Evolutionary conservation across 805 yeast genomes (phyloP).

Genomic region (Starmerella lactis-condensi): DNA sequence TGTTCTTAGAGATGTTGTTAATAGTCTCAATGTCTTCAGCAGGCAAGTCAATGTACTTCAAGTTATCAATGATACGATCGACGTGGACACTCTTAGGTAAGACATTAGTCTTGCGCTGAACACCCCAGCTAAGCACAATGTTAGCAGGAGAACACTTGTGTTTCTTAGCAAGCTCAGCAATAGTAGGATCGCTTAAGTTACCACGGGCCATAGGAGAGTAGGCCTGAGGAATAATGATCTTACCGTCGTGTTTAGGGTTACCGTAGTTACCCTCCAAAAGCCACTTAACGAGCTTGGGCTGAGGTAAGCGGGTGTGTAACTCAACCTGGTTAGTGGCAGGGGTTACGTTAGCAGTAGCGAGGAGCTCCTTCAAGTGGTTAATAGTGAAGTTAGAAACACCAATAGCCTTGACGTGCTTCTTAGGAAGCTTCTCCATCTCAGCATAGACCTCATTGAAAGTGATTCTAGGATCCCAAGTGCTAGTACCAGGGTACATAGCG

Average conservation of each 20-base stretch:
- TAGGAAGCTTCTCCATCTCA: constrained; percentile 39
- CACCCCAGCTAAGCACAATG: constrained; percentile 21
- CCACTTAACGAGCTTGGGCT: constrained; percentile 36
- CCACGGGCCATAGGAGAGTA: constrained; percentile 59
- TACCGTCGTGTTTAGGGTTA: constrained; percentile 17
- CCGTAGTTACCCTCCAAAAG: constrained; percentile 24
- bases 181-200: constrained; percentile 40
- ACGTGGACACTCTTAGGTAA: constrained; percentile 56
- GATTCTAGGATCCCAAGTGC: constrained; percentile 13
- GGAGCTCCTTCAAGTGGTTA: constrained; percentile 32
- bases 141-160: constrained; percentile 25
- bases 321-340: constrained; percentile 68
- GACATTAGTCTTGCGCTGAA: constrained; percentile 37
- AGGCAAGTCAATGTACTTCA: constrained; percentile 26
- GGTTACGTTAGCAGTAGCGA: constrained; percentile 25
- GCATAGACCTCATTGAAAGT: constrained; percentile 41
- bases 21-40: constrained; percentile 27
- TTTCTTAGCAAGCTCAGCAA: constrained; percentile 40
- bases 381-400: constrained; percentile 63
- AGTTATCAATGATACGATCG: constrained; percentile 34
- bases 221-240: constrained; percentile 47
- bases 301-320: constrained; percentile 55
- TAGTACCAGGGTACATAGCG: constrained; percentile 20
- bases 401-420: constrained; percentile 38
- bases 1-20: constrained; percentile 11